phyloP scores from a whole-genome alignment of 805 yeast genomes.

The Hanseniaspora valbyensis region DNA sequence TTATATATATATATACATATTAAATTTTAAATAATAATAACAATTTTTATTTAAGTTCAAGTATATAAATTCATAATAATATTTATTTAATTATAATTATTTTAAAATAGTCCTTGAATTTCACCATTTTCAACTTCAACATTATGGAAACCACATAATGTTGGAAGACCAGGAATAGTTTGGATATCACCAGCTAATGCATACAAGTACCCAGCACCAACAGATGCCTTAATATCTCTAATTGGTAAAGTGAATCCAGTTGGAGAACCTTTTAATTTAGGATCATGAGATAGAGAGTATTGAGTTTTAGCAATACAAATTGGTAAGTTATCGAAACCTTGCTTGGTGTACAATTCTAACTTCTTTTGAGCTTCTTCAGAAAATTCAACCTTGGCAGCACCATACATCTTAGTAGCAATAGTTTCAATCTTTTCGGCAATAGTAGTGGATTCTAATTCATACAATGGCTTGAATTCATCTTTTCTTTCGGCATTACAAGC shows the following conservation, averaged over 20 bases:
- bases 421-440: conserved; percentile 57
- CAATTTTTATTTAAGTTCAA: too few relatives aligned
- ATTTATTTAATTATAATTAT: background rate
- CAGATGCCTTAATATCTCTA: conserved; percentile 64
- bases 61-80: background rate
- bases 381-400: conserved; percentile 61
- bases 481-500: conserved; percentile 41
- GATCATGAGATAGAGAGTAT: conserved; percentile 74
- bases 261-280: conserved; percentile 74
- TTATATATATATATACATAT: too few relatives aligned
- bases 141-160: conserved; percentile 78
- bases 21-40: too few relatives aligned
- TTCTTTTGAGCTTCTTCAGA: conserved; percentile 59
- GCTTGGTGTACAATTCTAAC: conserved; percentile 54
- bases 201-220: conserved; percentile 77
- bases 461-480: conserved; percentile 42
- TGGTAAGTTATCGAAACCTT: conserved; percentile 69
- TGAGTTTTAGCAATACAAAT: conserved; percentile 81
- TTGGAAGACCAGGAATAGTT: conserved; percentile 78
- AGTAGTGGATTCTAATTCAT: conserved; percentile 43
- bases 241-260: conserved; percentile 69
- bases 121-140: conserved; percentile 76
- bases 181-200: conserved; percentile 79
- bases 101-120: conserved; percentile 64
- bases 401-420: conserved; percentile 68